A percentile compares a stretch with the other conserved stretches of the same genome.
These are phyloP conservation scores for Cynanchum wilfordii DNA, from an alignment of 257 asterid species.

Conservation along the genomic window DNA sequence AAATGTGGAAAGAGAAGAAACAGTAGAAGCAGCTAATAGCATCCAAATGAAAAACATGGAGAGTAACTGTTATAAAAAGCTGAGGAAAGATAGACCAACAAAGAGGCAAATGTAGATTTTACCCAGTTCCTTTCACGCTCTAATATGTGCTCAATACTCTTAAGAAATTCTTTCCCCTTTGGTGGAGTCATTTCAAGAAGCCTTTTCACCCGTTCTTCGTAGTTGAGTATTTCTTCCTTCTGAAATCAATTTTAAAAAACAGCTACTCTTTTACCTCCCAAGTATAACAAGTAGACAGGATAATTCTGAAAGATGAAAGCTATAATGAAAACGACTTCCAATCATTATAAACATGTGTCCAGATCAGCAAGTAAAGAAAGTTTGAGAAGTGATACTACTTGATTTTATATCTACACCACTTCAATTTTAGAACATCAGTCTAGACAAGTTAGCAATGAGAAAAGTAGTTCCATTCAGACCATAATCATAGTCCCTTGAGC, in stretches of 20 bases:
- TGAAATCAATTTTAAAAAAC: conserved; percentile 30
- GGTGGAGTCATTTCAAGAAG: conserved; percentile 95
- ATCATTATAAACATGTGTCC: neutral
- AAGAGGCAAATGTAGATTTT: conserved; percentile 28
- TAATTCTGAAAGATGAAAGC: neutral
- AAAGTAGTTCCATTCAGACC: neutral
- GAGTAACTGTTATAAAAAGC: neutral
- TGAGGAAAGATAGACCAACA: neutral
- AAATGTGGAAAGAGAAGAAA: conserved; percentile 16
- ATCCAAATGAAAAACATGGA: neutral
- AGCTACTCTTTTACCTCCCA: conserved; percentile 6
- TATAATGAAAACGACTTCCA: neutral
- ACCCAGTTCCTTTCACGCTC: conserved; percentile 99
- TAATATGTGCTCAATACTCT: conserved; percentile 84
- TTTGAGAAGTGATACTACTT: neutral
- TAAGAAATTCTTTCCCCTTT: conserved; percentile 79
- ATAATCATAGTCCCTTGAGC: neutral
- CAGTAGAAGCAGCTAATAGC: neutral
- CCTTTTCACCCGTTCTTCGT: conserved; percentile 86
- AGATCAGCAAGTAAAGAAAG: neutral
- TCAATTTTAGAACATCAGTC: neutral
- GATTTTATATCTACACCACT: neutral
- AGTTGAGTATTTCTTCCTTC: conserved; percentile 79
- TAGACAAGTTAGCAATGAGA: neutral
- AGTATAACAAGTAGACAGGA: neutral